Percentiles rank a stretch among this genome's conserved stretches.
phyloP scores from a whole-genome alignment of 768 basidiomycete species.

The Hericium coralloides region DNA sequence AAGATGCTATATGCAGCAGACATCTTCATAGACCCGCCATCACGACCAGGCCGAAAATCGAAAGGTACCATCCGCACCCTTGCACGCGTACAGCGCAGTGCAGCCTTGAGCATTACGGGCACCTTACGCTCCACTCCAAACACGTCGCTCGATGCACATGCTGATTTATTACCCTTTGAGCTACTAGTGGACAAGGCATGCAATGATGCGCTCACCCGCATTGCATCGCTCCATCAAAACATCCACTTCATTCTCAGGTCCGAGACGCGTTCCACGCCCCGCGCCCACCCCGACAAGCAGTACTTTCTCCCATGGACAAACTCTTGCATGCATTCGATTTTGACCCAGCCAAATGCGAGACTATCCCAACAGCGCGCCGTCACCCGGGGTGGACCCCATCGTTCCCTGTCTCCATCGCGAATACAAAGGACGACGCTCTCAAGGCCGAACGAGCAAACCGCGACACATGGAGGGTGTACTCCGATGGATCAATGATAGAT shows the following conservation, averaged over 20 bases:
- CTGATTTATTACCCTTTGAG: conserved; percentile 6
- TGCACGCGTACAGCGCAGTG: conserved; percentile 13
- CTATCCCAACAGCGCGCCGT: background rate
- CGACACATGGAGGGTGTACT: conserved; percentile 3
- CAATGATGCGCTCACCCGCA: conserved; percentile 2
- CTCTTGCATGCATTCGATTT: conserved; percentile 5
- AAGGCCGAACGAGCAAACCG: background rate
- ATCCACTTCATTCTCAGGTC: conserved; percentile 3
- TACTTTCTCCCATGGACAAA: conserved; percentile 6
- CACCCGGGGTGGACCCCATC: background rate
- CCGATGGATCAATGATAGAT: conserved; percentile 15
- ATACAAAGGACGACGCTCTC: background rate
- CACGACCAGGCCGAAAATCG: background rate
- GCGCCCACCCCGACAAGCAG: background rate
- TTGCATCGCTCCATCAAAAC: conserved; percentile 10
- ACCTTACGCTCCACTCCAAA: conserved; percentile 9
- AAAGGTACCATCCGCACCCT: background rate
- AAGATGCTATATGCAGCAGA: too few relatives aligned
- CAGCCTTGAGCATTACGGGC: conserved; percentile 13
- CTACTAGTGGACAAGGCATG: conserved; percentile 2
- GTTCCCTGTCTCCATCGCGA: background rate
- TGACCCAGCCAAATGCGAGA: conserved; percentile 2
- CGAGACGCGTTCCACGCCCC: background rate
- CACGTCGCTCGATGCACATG: conserved; percentile 9
- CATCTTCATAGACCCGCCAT: too few relatives aligned